Evolutionary conservation across 768 basidiomycete genomes (phyloP).

Genomic region (Kwoniella heveanensis): DNA sequence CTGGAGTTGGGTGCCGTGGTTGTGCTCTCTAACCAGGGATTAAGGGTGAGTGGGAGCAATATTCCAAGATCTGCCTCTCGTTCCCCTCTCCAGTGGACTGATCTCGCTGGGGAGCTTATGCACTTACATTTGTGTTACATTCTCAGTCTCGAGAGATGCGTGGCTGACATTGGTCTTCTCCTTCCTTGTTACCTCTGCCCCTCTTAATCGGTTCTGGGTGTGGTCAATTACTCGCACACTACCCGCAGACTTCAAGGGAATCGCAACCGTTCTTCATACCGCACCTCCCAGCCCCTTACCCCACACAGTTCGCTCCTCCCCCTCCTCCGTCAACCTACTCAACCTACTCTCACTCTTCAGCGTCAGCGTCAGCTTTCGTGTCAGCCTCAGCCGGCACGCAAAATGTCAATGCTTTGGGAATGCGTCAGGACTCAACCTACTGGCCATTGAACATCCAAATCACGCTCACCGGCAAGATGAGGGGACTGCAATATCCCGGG

Average conservation of each 20-base stretch:
- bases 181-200: too few species aligned
- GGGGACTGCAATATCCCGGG: conserved; percentile 36
- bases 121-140: too few species aligned
- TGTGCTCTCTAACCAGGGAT: conserved; percentile 33
- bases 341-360: neutral
- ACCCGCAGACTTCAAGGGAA: conserved; percentile 20
- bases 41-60: conserved; percentile 36
- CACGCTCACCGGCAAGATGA: conserved; percentile 31
- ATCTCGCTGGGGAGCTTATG: too few species aligned
- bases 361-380: too few species aligned
- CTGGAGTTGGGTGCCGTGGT: conserved; percentile 39
- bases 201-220: too few species aligned
- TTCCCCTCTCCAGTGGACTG: too few species aligned
- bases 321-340: neutral
- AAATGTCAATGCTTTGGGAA: neutral
- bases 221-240: too few species aligned
- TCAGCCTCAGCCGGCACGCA: neutral
- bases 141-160: too few species aligned
- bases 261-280: conserved; percentile 34
- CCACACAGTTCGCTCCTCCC: conserved; percentile 20
- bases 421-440: neutral
- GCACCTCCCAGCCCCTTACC: conserved; percentile 40
- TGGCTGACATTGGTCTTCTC: too few species aligned
- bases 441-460: conserved; percentile 48
- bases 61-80: too few species aligned